A percentile compares a stretch with the other conserved stretches of the same genome.
These are phyloP conservation scores for Trypanosoma melophagium DNA, from an alignment of 208 protist species.

Conservation along the genomic window DNA sequence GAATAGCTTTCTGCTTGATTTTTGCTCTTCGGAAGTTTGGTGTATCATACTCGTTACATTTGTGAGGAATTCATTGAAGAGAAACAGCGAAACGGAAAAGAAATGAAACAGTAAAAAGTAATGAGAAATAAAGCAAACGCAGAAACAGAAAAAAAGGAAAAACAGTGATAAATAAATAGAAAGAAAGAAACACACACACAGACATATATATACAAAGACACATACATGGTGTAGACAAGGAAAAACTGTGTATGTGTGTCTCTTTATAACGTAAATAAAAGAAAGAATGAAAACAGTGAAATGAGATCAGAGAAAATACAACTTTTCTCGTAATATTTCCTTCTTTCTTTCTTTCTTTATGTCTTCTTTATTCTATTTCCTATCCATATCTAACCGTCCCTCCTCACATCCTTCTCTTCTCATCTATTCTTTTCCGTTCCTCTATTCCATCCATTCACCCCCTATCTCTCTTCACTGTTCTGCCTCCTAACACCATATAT, in stretches of 20 bases:
- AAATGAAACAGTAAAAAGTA: neutral
- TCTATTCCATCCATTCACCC: neutral
- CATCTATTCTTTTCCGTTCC: constrained; percentile 5
- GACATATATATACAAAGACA: neutral
- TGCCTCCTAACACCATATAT: neutral
- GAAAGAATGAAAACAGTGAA: no score
- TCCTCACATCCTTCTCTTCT: neutral
- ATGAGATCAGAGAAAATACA: no score
- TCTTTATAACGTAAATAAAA: neutral
- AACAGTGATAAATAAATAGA: neutral
- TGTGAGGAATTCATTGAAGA: no score
- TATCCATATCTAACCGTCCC: no score
- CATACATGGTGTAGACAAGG: neutral
- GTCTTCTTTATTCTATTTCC: no score
- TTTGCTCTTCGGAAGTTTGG: no score
- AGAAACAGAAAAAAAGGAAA: neutral
- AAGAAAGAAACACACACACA: neutral
- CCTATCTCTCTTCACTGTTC: constrained; percentile 11
- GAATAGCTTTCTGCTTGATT: neutral
- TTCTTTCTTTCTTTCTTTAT: no score
- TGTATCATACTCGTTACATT: no score
- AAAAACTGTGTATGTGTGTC: neutral
- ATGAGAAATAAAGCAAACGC: neutral
- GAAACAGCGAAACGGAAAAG: neutral
- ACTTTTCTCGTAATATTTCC: no score